These are phyloP conservation scores for Fusarium sp. DNA, from an alignment of 2,329 filamentous ascomycete species.

Conservation along the genomic window DNA sequence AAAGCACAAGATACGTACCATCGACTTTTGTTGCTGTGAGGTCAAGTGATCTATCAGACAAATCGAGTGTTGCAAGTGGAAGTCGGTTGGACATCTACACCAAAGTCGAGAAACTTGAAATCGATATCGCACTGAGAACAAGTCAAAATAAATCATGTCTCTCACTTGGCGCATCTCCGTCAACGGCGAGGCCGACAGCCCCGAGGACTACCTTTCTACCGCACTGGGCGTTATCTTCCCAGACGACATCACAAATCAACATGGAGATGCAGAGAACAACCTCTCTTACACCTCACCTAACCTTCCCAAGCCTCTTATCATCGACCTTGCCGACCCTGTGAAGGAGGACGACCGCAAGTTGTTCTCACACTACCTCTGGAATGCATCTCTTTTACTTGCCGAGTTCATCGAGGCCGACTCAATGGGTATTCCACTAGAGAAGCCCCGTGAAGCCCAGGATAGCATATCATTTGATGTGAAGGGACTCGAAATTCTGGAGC, in stretches of 20 bases:
- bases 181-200: conserved; percentile 42
- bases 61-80: background rate
- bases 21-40: background rate
- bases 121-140: background rate
- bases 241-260: conserved; percentile 73
- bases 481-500: conserved; percentile 67
- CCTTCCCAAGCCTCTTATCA: conserved; percentile 57
- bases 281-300: conserved; percentile 69
- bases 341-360: conserved; percentile 66
- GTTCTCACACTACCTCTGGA: conserved; percentile 81
- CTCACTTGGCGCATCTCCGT: conserved; percentile 53
- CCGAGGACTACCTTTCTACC: conserved; percentile 70
- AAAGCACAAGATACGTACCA: background rate
- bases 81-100: conserved; percentile 12
- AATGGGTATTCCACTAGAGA: conserved; percentile 43
- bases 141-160: conserved; percentile 53
- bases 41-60: conserved; percentile 10
- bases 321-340: conserved; percentile 61
- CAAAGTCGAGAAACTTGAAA: background rate
- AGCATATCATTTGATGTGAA: conserved; percentile 58
- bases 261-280: conserved; percentile 69
- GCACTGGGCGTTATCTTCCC: conserved; percentile 73
- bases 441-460: conserved; percentile 18
- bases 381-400: conserved; percentile 67
- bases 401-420: conserved; percentile 66